Evolutionary conservation across 305 asterid species (phyloP).

Genomic region (Solanum hybrid): DNA sequence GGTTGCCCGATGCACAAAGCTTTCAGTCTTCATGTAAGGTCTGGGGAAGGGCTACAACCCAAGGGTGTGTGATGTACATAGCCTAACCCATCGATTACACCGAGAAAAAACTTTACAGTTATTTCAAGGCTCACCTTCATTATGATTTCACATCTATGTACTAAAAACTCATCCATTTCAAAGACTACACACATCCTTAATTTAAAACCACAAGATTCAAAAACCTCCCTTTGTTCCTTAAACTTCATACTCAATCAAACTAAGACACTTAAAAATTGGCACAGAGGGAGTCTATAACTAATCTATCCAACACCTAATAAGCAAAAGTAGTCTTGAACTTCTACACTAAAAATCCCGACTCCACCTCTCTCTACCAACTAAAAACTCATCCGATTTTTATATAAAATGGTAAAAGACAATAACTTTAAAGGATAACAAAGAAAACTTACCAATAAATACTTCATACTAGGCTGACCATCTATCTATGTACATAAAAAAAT

Average conservation of each 20-base stretch:
- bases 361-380: background rate
- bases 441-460: constrained; percentile 24
- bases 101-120: background rate
- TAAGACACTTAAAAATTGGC: background rate
- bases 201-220: background rate
- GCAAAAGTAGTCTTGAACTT: background rate
- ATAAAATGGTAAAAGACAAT: background rate
- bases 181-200: background rate
- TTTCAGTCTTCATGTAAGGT: background rate
- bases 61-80: background rate
- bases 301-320: background rate
- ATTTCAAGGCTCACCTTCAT: background rate
- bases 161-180: background rate
- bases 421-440: background rate
- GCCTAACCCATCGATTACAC: background rate
- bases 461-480: constrained; percentile 24
- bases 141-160: background rate
- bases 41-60: background rate
- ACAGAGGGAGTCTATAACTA: background rate
- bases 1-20: background rate
- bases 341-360: background rate
- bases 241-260: background rate
- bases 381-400: background rate
- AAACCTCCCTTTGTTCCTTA: background rate
- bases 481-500: too few relatives aligned